phyloP scores from a whole-genome alignment of 2,329 filamentous ascomycete species.

The Aspergillus hortae region DNA sequence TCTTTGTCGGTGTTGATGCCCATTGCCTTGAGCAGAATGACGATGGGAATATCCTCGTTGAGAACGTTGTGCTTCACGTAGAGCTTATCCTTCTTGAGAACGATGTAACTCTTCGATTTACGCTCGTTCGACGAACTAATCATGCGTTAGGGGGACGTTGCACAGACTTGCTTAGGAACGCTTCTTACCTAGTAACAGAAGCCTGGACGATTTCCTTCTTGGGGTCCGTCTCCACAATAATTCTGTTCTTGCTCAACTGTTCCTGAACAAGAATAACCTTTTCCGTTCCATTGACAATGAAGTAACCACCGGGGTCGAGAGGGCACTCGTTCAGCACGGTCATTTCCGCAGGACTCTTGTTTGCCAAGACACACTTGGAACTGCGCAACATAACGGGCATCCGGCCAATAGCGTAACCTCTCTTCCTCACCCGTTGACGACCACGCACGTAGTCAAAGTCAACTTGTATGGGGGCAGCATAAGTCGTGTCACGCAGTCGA shows the following conservation, averaged over 20 bases:
- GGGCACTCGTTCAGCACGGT: constrained; percentile 91
- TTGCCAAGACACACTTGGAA: constrained; percentile 81
- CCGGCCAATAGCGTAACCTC: constrained; percentile 74
- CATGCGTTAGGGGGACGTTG: constrained; percentile 11
- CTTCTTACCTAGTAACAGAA: constrained; percentile 69
- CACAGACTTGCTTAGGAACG: not conserved
- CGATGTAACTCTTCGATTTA: constrained; percentile 96
- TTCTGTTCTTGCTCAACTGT: constrained; percentile 97
- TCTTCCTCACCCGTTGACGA: constrained; percentile 69
- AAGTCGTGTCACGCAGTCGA: constrained; percentile 94
- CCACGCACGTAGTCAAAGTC: constrained; percentile 89
- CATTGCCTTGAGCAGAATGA: constrained; percentile 87
- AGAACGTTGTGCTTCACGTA: constrained; percentile 89
- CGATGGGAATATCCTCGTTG: constrained; percentile 89
- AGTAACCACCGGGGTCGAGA: constrained; percentile 93
- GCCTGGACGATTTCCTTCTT: constrained; percentile 94
- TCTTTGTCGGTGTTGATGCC: constrained; percentile 93
- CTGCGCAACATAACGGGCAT: constrained; percentile 97
- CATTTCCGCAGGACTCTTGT: constrained; percentile 84
- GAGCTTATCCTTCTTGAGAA: constrained; percentile 89
- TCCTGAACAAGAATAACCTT: constrained; percentile 99
- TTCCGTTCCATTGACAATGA: constrained; percentile 95
- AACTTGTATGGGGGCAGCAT: constrained; percentile 88
- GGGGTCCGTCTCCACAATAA: constrained; percentile 89
- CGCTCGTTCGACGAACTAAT: constrained; percentile 92